Evolutionary conservation across 257 asterid genomes (phyloP), one percentile per base, ranked within the genome.

Genomic region (Sherardia arvensis): DNA sequence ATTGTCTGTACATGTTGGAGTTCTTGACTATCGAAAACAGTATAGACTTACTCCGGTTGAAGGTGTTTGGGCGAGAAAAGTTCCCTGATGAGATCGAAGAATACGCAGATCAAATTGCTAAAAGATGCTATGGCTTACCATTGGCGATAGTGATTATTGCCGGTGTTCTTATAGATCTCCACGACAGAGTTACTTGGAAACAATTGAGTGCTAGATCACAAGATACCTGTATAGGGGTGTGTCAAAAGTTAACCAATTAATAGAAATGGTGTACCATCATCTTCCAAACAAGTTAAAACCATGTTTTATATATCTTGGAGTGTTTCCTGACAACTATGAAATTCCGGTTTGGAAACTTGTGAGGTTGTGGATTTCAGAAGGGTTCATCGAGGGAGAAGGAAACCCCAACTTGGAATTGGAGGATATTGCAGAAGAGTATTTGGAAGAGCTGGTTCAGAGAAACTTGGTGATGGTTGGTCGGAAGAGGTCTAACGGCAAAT

Each of bases 101-200:
- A 8, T 18, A 15, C 23, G 71, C 17, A 40, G 7, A 4, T 17
- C 1, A 10, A 9, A 68, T 53, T n/a, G 54, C 23, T 10, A 1
- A 0, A 26, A 63, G 23, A 43, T 68, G 63, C 20, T 38, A 18
- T 0, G 63, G 70, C 20, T 3, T 66, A 5, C 70, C 70, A 0
- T 33, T 66, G 43, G 33, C 66, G 1, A 14, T 77, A 17, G 66
- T 73, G 55, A 61, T 70, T 8, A 56, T 77, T 21, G 79, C 79
- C 11, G 79, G 82, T 17, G 47, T 57, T 32, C 67, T 77, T 1
- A 3, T 26, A 12, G 17, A 45, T 34, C 14, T 56, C 4, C 56
- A n/a, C 4, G 4, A n/a, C 7, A 25, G 30, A 5, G 33, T 12
- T 18, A 40, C 32, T 0, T 53, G 67, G 48, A 0, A 2, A 14